Evolutionary conservation across 2,329 filamentous ascomycete species (phyloP).

Genomic region (Alternaria brassicicola): DNA sequence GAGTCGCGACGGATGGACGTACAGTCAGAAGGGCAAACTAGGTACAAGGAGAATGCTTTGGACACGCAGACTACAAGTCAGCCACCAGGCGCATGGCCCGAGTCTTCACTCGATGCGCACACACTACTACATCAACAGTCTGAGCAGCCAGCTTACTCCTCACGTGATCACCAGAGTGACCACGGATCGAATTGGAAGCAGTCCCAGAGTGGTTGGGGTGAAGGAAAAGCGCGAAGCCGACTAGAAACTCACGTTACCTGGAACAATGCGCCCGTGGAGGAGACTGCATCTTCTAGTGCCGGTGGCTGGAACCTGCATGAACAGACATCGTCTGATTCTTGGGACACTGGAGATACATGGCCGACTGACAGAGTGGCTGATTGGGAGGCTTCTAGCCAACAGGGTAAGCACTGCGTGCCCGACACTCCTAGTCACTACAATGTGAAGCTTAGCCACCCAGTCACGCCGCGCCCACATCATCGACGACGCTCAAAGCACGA

Average conservation of each 20-base stretch:
- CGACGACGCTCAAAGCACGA: not conserved
- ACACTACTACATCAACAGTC: not conserved
- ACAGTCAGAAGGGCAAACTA: not conserved
- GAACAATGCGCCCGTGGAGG: conserved; percentile 13
- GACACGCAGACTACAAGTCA: conserved; percentile 15
- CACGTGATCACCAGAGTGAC: not conserved
- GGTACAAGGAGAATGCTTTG: not conserved
- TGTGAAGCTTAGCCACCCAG: not conserved
- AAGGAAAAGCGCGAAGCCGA: conserved; percentile 4
- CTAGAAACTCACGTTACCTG: conserved; percentile 18
- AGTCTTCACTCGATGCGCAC: conserved; percentile 13
- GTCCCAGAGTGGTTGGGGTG: conserved; percentile 6
- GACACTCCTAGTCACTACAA: not conserved
- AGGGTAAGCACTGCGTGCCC: not conserved
- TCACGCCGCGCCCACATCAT: not conserved
- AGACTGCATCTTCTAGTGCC: conserved; percentile 11
- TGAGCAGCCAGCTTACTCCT: not conserved
- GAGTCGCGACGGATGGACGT: conserved; percentile 17
- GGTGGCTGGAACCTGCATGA: conserved; percentile 20
- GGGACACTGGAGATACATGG: conserved; percentile 29
- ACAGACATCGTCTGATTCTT: conserved; percentile 21
- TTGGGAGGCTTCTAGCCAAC: conserved; percentile 2
- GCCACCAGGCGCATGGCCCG: conserved; percentile 35
- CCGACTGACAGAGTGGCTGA: conserved; percentile 1
- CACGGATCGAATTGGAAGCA: conserved; percentile 6